Conservation (phyloP, 345 rosid genomes). For the Rhodamnia rubescens region DNA sequence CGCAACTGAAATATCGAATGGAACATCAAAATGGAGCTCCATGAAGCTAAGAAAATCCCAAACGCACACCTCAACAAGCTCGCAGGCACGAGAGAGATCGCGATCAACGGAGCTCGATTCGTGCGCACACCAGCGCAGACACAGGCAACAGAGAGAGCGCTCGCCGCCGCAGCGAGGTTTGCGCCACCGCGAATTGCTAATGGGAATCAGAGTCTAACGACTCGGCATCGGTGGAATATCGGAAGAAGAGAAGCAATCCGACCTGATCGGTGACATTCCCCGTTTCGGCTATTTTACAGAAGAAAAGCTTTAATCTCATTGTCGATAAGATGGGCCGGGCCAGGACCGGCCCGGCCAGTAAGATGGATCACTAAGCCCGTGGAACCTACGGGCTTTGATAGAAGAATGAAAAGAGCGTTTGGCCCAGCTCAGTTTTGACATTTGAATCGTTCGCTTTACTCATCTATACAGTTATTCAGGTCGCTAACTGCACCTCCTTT, state of each 20-base stretch:
- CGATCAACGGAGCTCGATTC: neutral
- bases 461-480: fast-evolving
- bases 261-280: neutral
- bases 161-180: neutral
- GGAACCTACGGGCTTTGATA: neutral
- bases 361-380: neutral
- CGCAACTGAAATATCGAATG: neutral
- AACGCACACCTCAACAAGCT: neutral
- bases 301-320: neutral
- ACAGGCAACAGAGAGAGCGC: neutral
- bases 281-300: neutral
- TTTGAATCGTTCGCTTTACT: neutral
- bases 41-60: neutral
- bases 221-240: neutral
- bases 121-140: neutral
- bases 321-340: neutral
- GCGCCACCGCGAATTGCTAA: neutral
- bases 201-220: neutral
- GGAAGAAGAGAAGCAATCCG: neutral
- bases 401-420: neutral
- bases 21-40: neutral
- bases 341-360: neutral
- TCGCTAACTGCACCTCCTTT: neutral
- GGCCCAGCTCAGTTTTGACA: neutral
- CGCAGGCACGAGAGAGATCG: neutral